phyloP scores from a whole-genome alignment of 78 protist species.

The Andalucia godoyi region DNA sequence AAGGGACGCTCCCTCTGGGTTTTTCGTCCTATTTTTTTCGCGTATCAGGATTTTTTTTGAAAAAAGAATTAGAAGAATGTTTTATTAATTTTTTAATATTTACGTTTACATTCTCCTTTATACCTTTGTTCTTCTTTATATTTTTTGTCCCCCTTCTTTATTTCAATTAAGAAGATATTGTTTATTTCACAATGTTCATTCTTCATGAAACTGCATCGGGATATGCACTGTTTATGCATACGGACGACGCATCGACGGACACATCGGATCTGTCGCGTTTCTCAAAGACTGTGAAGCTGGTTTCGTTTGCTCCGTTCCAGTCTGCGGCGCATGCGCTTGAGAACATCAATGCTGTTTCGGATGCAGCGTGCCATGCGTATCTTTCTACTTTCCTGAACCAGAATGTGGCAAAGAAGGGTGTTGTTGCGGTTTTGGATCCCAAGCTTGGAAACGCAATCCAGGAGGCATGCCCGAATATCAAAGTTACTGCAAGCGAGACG shows the following conservation, averaged over 20 bases:
- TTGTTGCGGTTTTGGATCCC: slow-evolving; percentile 66
- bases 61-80: background rate
- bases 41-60: too few species aligned
- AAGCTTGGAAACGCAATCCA: slow-evolving; percentile 70
- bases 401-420: slow-evolving; percentile 36
- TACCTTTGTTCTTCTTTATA: background rate
- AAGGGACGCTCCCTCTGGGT: background rate
- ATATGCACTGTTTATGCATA: slow-evolving; percentile 60
- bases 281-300: slow-evolving; percentile 38
- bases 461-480: slow-evolving; percentile 12
- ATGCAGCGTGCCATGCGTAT: slow-evolving; percentile 38
- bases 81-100: background rate
- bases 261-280: slow-evolving; percentile 26
- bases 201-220: slow-evolving; percentile 83
- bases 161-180: too few species aligned
- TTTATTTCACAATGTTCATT: slow-evolving; percentile 9
- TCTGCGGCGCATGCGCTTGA: slow-evolving; percentile 79
- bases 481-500: slow-evolving; percentile 17
- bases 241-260: slow-evolving; percentile 58
- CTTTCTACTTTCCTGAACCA: slow-evolving; percentile 34
- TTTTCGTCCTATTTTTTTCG: background rate
- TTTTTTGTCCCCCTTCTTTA: background rate
- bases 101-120: background rate
- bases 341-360: slow-evolving; percentile 64
- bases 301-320: slow-evolving; percentile 66